Base-by-base conservation (phyloP, 2,329 filamentous ascomycete species). In the Tolypocladium guangdongense region DNA sequence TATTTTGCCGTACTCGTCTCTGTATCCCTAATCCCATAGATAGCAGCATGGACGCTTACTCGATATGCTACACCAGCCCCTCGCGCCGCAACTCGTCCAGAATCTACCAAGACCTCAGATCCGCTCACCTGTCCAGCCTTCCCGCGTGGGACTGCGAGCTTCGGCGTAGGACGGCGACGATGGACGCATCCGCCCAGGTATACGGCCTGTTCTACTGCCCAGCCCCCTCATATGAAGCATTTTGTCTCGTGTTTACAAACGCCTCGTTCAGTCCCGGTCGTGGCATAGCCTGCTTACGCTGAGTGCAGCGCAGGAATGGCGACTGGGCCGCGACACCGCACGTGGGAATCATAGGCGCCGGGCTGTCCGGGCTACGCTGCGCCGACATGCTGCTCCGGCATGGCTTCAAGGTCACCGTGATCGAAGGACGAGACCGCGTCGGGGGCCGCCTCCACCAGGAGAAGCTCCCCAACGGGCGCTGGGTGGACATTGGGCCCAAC, bases 341-440 rank as follows among this genome's bases (percentile, higher is more conserved):
- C 57, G 69, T 89, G 41, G 82, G 80, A 35, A 72, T 90, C n/a
- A 70, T 90, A 39, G 87, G 86, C 20, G 86, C 84, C 39, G 86
- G 86, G 6, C 73, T 89, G 30, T 77, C 86, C 7, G 86, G 86
- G 0, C 72, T 90, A n/a, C 76, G 85, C 57, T 87, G 84, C 63
- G 84, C 86, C 51, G 83, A 88, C 58, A 66, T 88, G 2, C 70
- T 90, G 0, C 68, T 87, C 2, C 75, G 79, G 53, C 74, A 81
- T 63, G 85, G 84, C 18, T 82, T 84, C 61, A 72, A 77, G 39
- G 86, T 90, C 14, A 87, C 85, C 0, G 73, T 90, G 14, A 70
- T 89, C 20, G 86, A 90, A 64, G 87, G 80, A 10, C 75, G 86
- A 18, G 68, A 84, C 61, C 77, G 86, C 7, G 64, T 89, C 39